A percentile compares a stretch with the other conserved stretches of the same genome.
These are phyloP conservation scores for Naganishia vaughanmartiniae DNA, from an alignment of 768 basidiomycete genomes.

Conservation along the genomic window DNA sequence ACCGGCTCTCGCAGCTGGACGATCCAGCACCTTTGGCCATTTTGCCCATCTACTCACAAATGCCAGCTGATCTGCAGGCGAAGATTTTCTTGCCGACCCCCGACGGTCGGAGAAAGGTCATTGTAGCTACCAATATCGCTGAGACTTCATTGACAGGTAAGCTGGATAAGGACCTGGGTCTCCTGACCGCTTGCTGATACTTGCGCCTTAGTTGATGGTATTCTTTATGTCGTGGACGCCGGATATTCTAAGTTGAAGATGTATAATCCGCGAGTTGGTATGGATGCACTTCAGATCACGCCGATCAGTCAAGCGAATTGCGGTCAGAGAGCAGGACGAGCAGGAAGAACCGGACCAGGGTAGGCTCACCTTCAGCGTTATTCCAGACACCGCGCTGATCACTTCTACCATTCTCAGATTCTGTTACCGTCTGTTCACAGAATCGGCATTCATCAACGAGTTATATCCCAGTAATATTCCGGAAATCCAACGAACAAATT, in stretches of 20 bases:
- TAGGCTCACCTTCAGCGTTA: conserved; percentile 53
- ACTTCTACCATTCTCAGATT: conserved; percentile 58
- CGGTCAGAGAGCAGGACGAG: conserved; percentile 90
- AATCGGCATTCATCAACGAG: conserved; percentile 94
- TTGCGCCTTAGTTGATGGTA: conserved; percentile 77
- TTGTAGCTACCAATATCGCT: conserved; percentile 98
- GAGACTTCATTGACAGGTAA: conserved; percentile 92
- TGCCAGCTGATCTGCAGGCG: conserved; percentile 98
- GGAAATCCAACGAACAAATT: conserved; percentile 95
- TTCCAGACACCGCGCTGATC: background rate
- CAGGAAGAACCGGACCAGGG: conserved; percentile 94
- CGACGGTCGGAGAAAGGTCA: conserved; percentile 92
- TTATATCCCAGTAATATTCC: conserved; percentile 94
- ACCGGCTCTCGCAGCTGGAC: conserved; percentile 86
- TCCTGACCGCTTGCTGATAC: conserved; percentile 26
- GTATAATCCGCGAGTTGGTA: conserved; percentile 97
- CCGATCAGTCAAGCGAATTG: conserved; percentile 99
- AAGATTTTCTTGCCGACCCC: conserved; percentile 93
- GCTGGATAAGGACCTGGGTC: background rate
- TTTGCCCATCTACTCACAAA: conserved; percentile 98
- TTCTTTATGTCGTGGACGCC: conserved; percentile 91
- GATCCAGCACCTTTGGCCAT: conserved; percentile 82
- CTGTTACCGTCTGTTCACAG: conserved; percentile 95
- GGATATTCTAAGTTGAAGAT: conserved; percentile 98
- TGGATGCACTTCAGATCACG: conserved; percentile 98